phyloP scores from a whole-genome alignment of 257 asterid species.

The Cordia subcordata region DNA sequence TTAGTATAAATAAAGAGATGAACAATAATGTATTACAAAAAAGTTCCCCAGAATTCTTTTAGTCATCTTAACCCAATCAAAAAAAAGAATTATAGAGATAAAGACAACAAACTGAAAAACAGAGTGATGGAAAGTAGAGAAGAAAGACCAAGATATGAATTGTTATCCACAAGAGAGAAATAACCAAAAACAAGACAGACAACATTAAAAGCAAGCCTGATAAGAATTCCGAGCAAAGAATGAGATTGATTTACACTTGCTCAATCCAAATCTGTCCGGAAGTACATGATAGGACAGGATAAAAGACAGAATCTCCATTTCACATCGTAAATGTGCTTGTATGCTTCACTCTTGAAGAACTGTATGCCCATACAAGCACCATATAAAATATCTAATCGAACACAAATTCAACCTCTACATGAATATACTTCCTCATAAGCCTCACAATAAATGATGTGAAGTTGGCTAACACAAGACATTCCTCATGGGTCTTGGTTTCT shows the following conservation, averaged over 20 bases:
- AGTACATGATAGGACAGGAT: background rate
- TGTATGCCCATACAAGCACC: background rate
- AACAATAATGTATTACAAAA: too few relatives aligned
- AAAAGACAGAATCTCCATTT: background rate
- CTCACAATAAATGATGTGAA: conserved; percentile 61
- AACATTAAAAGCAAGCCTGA: background rate
- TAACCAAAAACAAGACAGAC: background rate
- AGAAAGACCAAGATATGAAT: too few relatives aligned
- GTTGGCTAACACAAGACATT: conserved; percentile 64
- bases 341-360: too few relatives aligned
- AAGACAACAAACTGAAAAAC: too few relatives aligned
- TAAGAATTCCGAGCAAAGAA: background rate
- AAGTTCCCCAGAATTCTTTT: too few relatives aligned
- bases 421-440: conserved; percentile 68
- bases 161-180: too few relatives aligned
- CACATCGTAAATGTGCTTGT: too few relatives aligned
- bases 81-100: too few relatives aligned
- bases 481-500: conserved; percentile 87
- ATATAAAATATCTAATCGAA: conserved; percentile 44
- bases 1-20: too few relatives aligned
- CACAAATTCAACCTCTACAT: conserved; percentile 71
- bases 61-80: too few relatives aligned
- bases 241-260: background rate
- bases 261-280: background rate
- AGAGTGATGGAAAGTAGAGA: too few relatives aligned